These are phyloP conservation scores for Lentinula aciculospora DNA, from an alignment of 768 basidiomycete genomes.

Conservation along the genomic window DNA sequence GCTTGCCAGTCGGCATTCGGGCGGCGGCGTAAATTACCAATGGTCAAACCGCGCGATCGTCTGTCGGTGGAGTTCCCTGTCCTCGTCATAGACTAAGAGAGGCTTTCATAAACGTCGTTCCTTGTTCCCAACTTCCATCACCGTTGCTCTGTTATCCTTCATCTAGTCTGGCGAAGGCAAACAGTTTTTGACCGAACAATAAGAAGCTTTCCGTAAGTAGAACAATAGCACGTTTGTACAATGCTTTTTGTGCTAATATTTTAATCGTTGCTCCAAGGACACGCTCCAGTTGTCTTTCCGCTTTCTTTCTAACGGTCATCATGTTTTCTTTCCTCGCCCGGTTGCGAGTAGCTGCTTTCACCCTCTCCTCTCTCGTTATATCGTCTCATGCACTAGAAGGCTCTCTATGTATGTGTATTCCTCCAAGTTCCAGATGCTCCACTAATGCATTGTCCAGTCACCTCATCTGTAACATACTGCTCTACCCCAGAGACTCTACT, in stretches of 20 bases:
- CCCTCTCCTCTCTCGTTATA: slow-evolving; percentile 21
- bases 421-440: slow-evolving; percentile 9
- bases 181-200: slow-evolving; percentile 11
- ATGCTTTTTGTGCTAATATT: slow-evolving; percentile 1
- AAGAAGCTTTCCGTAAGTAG: slow-evolving; percentile 12
- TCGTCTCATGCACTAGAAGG: slow-evolving; percentile 47
- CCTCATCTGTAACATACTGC: slow-evolving; percentile 87
- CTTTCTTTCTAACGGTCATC: slow-evolving; percentile 25
- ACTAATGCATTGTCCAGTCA: slow-evolving; percentile 40
- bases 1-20: not conserved
- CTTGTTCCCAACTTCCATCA: not conserved
- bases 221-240: slow-evolving; percentile 10
- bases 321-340: slow-evolving; percentile 71
- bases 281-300: not conserved
- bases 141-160: not conserved
- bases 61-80: not conserved
- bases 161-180: not conserved
- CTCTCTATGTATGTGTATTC: slow-evolving; percentile 49
- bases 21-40: not conserved
- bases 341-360: slow-evolving; percentile 54
- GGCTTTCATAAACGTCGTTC: not conserved
- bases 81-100: not conserved
- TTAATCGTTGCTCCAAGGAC: not conserved
- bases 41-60: not conserved
- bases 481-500: slow-evolving; percentile 74